Percentiles rank a stretch among this genome's conserved stretches.
phyloP scores from a whole-genome alignment of 164 flowering plant species.

The Euptelea pleiosperma region DNA sequence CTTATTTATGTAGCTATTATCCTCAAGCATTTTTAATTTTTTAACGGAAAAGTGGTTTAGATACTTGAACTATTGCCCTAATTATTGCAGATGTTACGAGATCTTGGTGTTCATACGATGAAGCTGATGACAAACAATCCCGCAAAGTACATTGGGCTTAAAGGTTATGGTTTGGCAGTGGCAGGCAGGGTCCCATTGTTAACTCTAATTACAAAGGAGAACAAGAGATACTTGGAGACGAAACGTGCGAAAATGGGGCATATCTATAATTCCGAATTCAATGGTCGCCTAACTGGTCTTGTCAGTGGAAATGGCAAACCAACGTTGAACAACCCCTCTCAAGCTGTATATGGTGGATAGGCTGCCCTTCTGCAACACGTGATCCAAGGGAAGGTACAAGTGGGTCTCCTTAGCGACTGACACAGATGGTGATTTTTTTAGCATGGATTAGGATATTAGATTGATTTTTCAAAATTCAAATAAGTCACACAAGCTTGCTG shows the following conservation, averaged over 20 bases:
- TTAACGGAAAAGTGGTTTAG: neutral
- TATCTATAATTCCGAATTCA: slow-evolving; percentile 45
- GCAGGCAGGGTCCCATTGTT: slow-evolving; percentile 68
- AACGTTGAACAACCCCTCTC: neutral
- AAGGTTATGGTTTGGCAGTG: slow-evolving; percentile 81
- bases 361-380: neutral
- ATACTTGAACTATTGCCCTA: neutral
- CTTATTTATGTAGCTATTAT: neutral
- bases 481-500: too few relatives aligned
- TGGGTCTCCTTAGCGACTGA: neutral
- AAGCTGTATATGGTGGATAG: neutral
- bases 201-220: slow-evolving; percentile 66
- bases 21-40: neutral
- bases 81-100: slow-evolving; percentile 68
- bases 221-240: slow-evolving; percentile 80
- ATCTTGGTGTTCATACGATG: slow-evolving; percentile 84
- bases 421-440: neutral
- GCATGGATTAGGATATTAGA: too few relatives aligned
- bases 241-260: slow-evolving; percentile 92
- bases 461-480: too few relatives aligned
- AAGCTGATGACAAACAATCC: slow-evolving; percentile 93
- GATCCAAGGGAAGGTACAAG: neutral
- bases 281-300: slow-evolving; percentile 22
- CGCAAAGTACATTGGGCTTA: slow-evolving; percentile 72
- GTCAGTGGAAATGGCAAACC: slow-evolving; percentile 5